Evolutionary conservation across 768 basidiomycete species (phyloP).

Genomic region (Gymnopilus dilepis): DNA sequence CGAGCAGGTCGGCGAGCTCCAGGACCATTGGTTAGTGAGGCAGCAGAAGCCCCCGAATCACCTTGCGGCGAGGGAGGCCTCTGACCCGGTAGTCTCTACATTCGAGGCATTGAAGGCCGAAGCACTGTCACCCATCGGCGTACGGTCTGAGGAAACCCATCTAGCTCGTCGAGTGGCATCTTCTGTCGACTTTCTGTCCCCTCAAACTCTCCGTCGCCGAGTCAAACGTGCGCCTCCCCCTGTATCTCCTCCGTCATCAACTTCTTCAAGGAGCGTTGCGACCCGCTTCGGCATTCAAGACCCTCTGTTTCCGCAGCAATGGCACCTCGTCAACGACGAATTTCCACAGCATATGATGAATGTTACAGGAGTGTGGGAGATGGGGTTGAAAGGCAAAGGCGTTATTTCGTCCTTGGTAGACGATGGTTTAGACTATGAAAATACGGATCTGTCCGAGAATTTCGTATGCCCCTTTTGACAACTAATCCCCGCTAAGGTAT

Average conservation of each 20-base stretch:
- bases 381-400: conserved; percentile 87
- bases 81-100: conserved; percentile 54
- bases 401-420: conserved; percentile 90
- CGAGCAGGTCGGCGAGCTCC: conserved; percentile 85
- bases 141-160: conserved; percentile 47
- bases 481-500: conserved; percentile 36
- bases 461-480: conserved; percentile 67
- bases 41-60: conserved; percentile 42
- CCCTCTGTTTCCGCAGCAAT: conserved; percentile 84
- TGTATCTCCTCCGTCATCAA: conserved; percentile 39
- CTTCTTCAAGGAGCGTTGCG: conserved; percentile 54
- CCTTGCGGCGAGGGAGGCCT: conserved; percentile 36
- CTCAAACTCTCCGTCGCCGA: conserved; percentile 70
- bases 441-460: conserved; percentile 85
- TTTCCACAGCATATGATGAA: conserved; percentile 88
- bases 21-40: conserved; percentile 84
- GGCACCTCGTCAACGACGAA: conserved; percentile 93
- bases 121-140: conserved; percentile 36
- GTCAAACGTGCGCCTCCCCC: conserved; percentile 78
- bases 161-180: conserved; percentile 51
- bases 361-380: conserved; percentile 90
- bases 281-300: conserved; percentile 73
- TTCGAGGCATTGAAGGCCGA: conserved; percentile 51
- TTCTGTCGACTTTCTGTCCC: conserved; percentile 64
- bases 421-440: conserved; percentile 92